Evolutionary conservation across 257 asterid species (phyloP).

Genomic region (Osmanthus fragrans): DNA sequence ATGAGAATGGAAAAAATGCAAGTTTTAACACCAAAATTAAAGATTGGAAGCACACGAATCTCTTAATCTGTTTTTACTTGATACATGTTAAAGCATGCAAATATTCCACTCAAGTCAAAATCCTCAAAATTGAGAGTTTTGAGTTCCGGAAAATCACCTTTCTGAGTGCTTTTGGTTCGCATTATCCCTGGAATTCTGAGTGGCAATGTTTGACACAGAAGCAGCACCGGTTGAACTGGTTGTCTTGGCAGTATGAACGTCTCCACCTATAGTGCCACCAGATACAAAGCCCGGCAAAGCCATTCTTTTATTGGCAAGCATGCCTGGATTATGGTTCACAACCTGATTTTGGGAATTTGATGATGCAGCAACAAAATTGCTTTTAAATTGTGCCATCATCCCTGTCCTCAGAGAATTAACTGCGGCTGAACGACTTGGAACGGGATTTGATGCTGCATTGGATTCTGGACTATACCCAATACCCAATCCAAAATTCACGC

Average conservation of each 20-base stretch:
- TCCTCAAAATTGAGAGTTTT: neutral
- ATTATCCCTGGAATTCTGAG: constrained; percentile 38
- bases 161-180: constrained; percentile 43
- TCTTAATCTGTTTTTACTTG: neutral
- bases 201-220: constrained; percentile 36
- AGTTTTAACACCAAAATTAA: constrained; percentile 9
- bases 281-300: constrained; percentile 81
- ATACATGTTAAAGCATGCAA: neutral
- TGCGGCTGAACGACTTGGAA: constrained; percentile 65
- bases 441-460: constrained; percentile 38
- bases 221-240: constrained; percentile 40
- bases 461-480: constrained; percentile 81
- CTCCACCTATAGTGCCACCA: constrained; percentile 97
- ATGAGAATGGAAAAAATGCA: neutral
- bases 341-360: constrained; percentile 70
- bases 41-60: neutral
- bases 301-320: constrained; percentile 49
- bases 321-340: constrained; percentile 39
- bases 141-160: constrained; percentile 42
- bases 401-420: constrained; percentile 73
- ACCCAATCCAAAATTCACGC: constrained; percentile 93
- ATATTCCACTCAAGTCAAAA: neutral
- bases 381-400: constrained; percentile 80
- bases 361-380: constrained; percentile 86
- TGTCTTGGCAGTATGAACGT: constrained; percentile 41